These are phyloP conservation scores for Trichocladium antarcticum DNA, from an alignment of 495 filamentous ascomycete species.

Conservation along the genomic window DNA sequence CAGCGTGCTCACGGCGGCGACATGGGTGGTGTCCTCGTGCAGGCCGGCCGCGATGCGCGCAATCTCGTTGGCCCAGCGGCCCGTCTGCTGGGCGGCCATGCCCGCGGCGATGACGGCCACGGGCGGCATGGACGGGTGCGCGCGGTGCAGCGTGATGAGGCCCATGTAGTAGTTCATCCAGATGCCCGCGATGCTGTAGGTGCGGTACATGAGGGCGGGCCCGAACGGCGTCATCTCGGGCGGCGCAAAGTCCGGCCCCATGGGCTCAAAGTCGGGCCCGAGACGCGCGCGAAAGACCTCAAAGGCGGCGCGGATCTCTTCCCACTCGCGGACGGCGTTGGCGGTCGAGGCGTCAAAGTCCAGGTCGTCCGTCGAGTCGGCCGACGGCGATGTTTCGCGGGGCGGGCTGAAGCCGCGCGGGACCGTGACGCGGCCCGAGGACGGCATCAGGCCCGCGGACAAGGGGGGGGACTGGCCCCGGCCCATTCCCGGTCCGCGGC, in stretches of 20 bases:
- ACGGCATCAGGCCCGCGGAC: conserved; percentile 57
- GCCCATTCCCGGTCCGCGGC: conserved; percentile 16
- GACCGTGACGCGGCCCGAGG: conserved; percentile 37
- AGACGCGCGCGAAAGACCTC: conserved; percentile 52
- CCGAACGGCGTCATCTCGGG: conserved; percentile 58
- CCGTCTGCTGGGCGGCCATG: conserved; percentile 58
- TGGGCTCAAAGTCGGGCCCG: conserved; percentile 63
- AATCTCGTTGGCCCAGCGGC: conserved; percentile 56
- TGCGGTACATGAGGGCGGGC: conserved; percentile 67
- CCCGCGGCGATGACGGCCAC: conserved; percentile 77
- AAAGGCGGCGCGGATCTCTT: conserved; percentile 59
- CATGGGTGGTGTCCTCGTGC: conserved; percentile 49
- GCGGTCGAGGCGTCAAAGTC: conserved; percentile 51
- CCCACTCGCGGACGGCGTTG: conserved; percentile 71
- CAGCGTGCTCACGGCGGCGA: conserved; percentile 58
- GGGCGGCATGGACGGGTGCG: conserved; percentile 83
- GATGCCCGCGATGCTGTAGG: conserved; percentile 72
- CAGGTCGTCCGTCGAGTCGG: conserved; percentile 24
- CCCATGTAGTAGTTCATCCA: conserved; percentile 78
- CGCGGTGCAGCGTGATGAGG: conserved; percentile 62
- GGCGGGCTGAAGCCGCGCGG: conserved; percentile 48
- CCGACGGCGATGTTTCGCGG: conserved; percentile 27
- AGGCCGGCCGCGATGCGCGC: conserved; percentile 75
- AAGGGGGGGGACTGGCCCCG: conserved; percentile 28
- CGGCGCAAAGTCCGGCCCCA: conserved; percentile 63